These are phyloP conservation scores for Erythrobasidium hasegawianum DNA, from an alignment of 1,284 basidiomycete species.

Conservation along the genomic window DNA sequence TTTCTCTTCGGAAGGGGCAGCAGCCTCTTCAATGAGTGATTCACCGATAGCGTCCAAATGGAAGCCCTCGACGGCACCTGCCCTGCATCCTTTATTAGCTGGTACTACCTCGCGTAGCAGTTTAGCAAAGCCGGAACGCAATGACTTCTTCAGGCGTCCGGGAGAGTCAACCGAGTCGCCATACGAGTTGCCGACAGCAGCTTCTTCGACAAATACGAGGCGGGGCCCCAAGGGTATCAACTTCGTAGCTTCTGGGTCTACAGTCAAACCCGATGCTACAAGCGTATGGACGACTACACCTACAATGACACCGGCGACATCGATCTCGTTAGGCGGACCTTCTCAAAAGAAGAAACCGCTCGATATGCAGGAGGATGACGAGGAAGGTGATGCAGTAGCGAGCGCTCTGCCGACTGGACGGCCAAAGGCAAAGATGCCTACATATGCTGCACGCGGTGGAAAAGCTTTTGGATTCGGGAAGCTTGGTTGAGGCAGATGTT, in stretches of 20 bases:
- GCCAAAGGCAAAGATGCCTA: conserved; percentile 21
- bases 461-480: conserved; percentile 1
- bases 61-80: conserved; percentile 12
- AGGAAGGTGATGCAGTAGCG: conserved; percentile 10
- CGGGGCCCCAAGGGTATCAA: conserved; percentile 21
- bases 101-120: background rate
- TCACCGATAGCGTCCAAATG: background rate
- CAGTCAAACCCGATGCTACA: background rate
- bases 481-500: background rate
- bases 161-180: conserved; percentile 2
- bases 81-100: conserved; percentile 19
- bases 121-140: background rate
- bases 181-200: conserved; percentile 18
- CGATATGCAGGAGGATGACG: conserved; percentile 25
- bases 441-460: background rate
- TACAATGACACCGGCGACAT: background rate
- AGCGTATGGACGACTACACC: no score
- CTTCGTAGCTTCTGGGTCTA: conserved; percentile 13
- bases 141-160: conserved; percentile 10
- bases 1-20: background rate
- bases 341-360: conserved; percentile 16
- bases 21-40: background rate
- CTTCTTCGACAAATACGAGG: conserved; percentile 15
- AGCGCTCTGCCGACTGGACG: conserved; percentile 24
- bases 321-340: background rate